phyloP scores from a whole-genome alignment of 441 rosid species.

The Populus tomentosa region DNA sequence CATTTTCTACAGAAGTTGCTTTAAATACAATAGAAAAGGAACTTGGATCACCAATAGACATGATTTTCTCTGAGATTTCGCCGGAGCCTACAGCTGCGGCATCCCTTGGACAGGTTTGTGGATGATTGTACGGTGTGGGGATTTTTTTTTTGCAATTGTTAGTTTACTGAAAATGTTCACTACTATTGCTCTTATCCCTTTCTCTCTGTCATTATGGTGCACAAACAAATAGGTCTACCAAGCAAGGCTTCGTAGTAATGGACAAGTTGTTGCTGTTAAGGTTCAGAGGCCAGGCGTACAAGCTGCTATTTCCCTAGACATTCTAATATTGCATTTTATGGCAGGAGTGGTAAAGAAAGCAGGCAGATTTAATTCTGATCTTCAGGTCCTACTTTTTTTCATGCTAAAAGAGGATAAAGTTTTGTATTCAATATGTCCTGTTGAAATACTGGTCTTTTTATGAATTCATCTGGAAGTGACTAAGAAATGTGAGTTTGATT shows the following conservation, averaged over 20 bases:
- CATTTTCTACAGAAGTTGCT: slow-evolving; percentile 82
- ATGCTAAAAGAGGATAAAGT: slow-evolving; percentile 1
- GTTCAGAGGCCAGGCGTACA: slow-evolving; percentile 96
- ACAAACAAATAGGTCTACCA: slow-evolving; percentile 60
- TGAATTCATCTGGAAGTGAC: slow-evolving; percentile 10
- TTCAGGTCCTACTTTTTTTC: slow-evolving; percentile 41
- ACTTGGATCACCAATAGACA: slow-evolving; percentile 63
- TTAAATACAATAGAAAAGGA: slow-evolving; percentile 70
- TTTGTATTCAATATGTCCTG: neutral
- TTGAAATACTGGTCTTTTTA: neutral
- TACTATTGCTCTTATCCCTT: neutral
- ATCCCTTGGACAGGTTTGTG: slow-evolving; percentile 83
- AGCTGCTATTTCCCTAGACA: slow-evolving; percentile 90
- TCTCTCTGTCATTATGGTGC: neutral
- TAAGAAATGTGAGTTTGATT: slow-evolving; percentile 23
- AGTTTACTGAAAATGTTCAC: neutral
- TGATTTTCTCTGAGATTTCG: slow-evolving; percentile 80
- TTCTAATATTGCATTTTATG: slow-evolving; percentile 66
- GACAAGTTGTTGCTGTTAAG: slow-evolving; percentile 78
- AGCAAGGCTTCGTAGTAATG: slow-evolving; percentile 69
- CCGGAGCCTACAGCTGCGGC: slow-evolving; percentile 93
- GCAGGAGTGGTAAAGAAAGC: slow-evolving; percentile 66
- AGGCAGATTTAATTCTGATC: slow-evolving; percentile 79
- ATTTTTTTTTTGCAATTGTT: neutral
- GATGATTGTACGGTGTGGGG: slow-evolving; percentile 1